Percentiles rank a stretch among this genome's conserved stretches.
phyloP scores from a whole-genome alignment of 2,329 filamentous ascomycete species.

The Arthroderma uncinatum region DNA sequence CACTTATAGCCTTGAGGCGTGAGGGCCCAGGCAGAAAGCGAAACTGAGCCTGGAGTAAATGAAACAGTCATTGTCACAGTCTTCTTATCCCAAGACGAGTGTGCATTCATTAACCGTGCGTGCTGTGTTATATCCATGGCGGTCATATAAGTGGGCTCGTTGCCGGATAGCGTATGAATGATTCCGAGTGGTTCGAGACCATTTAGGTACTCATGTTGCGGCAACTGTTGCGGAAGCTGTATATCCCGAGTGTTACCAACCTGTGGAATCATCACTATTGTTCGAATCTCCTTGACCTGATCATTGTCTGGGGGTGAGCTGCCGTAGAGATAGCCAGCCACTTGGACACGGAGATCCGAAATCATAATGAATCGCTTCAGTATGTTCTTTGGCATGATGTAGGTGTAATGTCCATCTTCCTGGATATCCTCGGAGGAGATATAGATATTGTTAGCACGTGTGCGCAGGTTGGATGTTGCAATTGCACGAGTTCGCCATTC shows the following conservation, averaged over 20 bases:
- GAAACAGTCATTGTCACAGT: slow-evolving; percentile 91
- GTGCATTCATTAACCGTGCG: slow-evolving; percentile 73
- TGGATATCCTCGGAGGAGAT: slow-evolving; percentile 92
- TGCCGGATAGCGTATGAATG: slow-evolving; percentile 91
- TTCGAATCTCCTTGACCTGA: slow-evolving; percentile 92
- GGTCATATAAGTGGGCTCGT: slow-evolving; percentile 93
- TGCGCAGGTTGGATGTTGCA: slow-evolving; percentile 88
- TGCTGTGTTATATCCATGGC: slow-evolving; percentile 91
- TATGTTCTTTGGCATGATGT: slow-evolving; percentile 98
- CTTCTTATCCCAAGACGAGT: slow-evolving; percentile 73
- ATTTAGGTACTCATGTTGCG: slow-evolving; percentile 81
- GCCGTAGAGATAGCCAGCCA: slow-evolving; percentile 91
- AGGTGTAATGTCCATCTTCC: slow-evolving; percentile 77
- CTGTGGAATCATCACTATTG: slow-evolving; percentile 95
- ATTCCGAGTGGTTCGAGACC: slow-evolving; percentile 82
- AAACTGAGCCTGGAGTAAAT: slow-evolving; percentile 94
- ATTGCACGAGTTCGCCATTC: slow-evolving; percentile 97
- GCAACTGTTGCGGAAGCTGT: slow-evolving; percentile 77
- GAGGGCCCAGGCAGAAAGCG: slow-evolving; percentile 82
- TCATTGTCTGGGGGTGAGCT: slow-evolving; percentile 86
- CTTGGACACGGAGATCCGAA: slow-evolving; percentile 88
- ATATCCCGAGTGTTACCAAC: slow-evolving; percentile 88
- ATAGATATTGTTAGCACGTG: slow-evolving; percentile 94
- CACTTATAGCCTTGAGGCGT: slow-evolving; percentile 91
- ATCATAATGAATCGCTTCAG: slow-evolving; percentile 97